Percentiles rank a stretch among this genome's conserved stretches.
Evolutionary conservation across 805 yeast species (phyloP).

Genomic region (Candida sithepensis): DNA sequence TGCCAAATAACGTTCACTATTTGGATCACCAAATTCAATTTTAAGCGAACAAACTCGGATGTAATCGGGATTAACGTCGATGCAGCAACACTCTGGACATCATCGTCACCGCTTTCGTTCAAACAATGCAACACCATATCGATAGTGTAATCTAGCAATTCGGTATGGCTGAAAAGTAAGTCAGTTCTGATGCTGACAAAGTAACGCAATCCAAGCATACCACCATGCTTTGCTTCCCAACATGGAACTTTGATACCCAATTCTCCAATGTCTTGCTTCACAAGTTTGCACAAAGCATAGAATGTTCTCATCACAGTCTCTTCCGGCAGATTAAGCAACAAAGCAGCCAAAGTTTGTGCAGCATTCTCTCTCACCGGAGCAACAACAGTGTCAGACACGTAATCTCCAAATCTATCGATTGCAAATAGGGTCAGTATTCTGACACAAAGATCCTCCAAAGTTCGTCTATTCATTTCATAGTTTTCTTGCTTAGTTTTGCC

Average conservation of each 20-base stretch:
- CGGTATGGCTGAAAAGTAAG: constrained; percentile 56
- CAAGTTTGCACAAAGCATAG: constrained; percentile 59
- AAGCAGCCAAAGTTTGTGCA: constrained; percentile 90
- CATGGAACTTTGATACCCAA: constrained; percentile 50
- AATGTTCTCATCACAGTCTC: constrained; percentile 60
- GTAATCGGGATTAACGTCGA: constrained; percentile 90
- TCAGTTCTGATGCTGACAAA: constrained; percentile 87
- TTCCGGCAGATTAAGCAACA: constrained; percentile 68
- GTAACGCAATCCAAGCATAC: constrained; percentile 88
- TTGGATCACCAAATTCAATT: constrained; percentile 45
- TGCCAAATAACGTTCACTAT: constrained; percentile 81
- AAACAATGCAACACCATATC: constrained; percentile 86
- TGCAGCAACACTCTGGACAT: constrained; percentile 96
- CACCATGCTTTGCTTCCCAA: constrained; percentile 99
- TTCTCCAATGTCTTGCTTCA: constrained; percentile 52
- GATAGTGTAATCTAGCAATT: constrained; percentile 66
- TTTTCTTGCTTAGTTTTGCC: constrained; percentile 63
- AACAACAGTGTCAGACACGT: constrained; percentile 94
- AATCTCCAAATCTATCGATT: constrained; percentile 93
- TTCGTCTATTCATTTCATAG: constrained; percentile 55
- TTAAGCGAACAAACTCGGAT: constrained; percentile 71
- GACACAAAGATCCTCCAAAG: constrained; percentile 85
- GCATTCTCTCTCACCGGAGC: constrained; percentile 98
- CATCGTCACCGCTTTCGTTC: constrained; percentile 80
- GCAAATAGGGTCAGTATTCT: constrained; percentile 84